phyloP scores from a whole-genome alignment of 1,284 basidiomycete genomes.

The Cryptococcus sp. region DNA sequence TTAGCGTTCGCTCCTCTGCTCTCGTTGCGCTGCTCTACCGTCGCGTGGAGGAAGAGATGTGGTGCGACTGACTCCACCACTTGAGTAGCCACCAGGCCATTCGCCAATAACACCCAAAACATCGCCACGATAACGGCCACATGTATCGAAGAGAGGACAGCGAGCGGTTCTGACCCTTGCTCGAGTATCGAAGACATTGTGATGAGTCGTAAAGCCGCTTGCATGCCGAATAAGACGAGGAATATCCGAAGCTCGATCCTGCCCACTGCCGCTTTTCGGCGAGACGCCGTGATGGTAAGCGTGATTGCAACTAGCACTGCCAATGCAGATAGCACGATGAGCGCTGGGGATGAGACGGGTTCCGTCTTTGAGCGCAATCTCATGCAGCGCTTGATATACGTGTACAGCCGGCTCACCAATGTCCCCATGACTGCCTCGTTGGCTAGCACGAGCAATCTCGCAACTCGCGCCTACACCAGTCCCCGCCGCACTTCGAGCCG shows the following conservation, averaged over 20 bases:
- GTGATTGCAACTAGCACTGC: conserved; percentile 31
- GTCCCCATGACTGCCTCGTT: conserved; percentile 44
- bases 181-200: conserved; percentile 72
- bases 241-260: conserved; percentile 42
- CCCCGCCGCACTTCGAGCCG: conserved; percentile 34
- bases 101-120: conserved; percentile 76
- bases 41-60: background rate
- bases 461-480: conserved; percentile 44
- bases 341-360: conserved; percentile 21
- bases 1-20: background rate
- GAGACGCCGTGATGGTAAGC: conserved; percentile 27
- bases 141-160: conserved; percentile 70
- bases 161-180: conserved; percentile 67
- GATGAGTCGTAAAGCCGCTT: conserved; percentile 73
- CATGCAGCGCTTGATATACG: background rate
- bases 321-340: conserved; percentile 42
- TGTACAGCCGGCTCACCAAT: conserved; percentile 32
- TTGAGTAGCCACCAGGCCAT: conserved; percentile 77
- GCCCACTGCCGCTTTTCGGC: conserved; percentile 47
- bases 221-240: conserved; percentile 62
- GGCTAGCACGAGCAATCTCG: conserved; percentile 40
- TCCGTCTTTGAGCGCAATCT: background rate
- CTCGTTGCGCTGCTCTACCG: background rate
- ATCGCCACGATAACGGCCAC: conserved; percentile 67
- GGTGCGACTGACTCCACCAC: conserved; percentile 53